Conservation (phyloP, 2,329 filamentous ascomycete genomes). For the Pleoardoris graminearum region DNA sequence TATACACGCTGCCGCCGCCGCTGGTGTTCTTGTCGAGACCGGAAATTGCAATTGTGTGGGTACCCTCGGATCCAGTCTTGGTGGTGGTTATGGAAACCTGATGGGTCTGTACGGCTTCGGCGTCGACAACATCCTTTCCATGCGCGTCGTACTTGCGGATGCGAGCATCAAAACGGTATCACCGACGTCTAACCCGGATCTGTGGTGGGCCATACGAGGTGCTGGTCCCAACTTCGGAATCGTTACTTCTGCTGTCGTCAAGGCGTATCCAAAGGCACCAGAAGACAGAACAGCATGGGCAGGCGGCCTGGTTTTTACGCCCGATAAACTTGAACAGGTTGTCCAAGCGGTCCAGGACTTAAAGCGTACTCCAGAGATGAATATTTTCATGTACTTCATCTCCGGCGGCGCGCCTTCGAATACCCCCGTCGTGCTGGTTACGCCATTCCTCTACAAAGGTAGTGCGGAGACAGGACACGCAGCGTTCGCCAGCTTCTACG, state of each 20-base stretch:
- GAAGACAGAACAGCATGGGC: slow-evolving; percentile 16
- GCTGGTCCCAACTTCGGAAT: slow-evolving; percentile 35
- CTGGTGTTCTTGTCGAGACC: slow-evolving; percentile 23
- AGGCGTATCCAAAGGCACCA: slow-evolving; percentile 31
- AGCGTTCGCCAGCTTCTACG: slow-evolving; percentile 41
- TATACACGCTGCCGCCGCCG: slow-evolving; percentile 42
- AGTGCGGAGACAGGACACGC: slow-evolving; percentile 30
- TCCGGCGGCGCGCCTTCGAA: slow-evolving; percentile 17
- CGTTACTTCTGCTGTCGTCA: slow-evolving; percentile 41
- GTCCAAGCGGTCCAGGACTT: slow-evolving; percentile 41
- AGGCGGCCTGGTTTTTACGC: slow-evolving; percentile 18
- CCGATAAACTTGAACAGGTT: slow-evolving; percentile 35
- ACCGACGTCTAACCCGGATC: slow-evolving; percentile 13
- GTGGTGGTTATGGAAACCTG: slow-evolving; percentile 61
- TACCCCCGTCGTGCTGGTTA: slow-evolving; percentile 19
- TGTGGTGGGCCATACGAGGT: slow-evolving; percentile 44
- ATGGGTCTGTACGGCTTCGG: slow-evolving; percentile 57
- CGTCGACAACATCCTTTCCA: slow-evolving; percentile 50
- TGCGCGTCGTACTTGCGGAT: slow-evolving; percentile 24
- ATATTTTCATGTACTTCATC: slow-evolving; percentile 38
- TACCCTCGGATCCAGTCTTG: slow-evolving; percentile 32
- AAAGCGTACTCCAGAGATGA: slow-evolving; percentile 35
- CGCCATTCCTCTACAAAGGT: slow-evolving; percentile 36
- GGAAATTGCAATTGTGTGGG: slow-evolving; percentile 33
- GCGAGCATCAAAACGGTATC: slow-evolving; percentile 31